phyloP scores from a whole-genome alignment of 768 basidiomycete genomes.

The Xerocomellus dryophilus region DNA sequence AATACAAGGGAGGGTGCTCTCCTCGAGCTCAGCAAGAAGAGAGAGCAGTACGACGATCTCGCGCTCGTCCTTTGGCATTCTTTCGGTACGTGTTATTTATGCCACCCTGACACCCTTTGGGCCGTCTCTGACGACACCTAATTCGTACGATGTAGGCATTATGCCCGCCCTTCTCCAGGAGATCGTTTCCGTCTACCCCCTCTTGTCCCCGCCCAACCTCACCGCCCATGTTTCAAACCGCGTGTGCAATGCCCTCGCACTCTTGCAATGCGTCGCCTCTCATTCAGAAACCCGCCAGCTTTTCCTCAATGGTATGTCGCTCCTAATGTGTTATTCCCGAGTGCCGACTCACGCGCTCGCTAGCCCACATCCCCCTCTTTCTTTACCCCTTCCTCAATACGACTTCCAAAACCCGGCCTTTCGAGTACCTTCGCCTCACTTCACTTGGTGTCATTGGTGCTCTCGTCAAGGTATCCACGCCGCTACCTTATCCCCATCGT shows the following conservation, averaged over 20 bases:
- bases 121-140: not conserved
- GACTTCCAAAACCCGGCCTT: constrained; percentile 97
- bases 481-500: not conserved
- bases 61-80: constrained; percentile 98
- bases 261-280: constrained; percentile 97
- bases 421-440: constrained; percentile 98
- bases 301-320: constrained; percentile 79
- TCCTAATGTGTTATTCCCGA: not conserved
- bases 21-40: constrained; percentile 95
- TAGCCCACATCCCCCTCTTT: constrained; percentile 92
- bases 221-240: constrained; percentile 98
- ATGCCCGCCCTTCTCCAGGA: constrained; percentile 98
- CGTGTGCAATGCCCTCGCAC: constrained; percentile 96
- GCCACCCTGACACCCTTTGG: not conserved
- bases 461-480: constrained; percentile 78
- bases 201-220: constrained; percentile 91
- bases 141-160: constrained; percentile 56
- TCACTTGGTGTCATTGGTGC: constrained; percentile 99
- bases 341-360: not conserved
- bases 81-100: constrained; percentile 61
- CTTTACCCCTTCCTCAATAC: constrained; percentile 99
- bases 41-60: constrained; percentile 98
- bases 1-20: constrained; percentile 84
- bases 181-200: constrained; percentile 96
- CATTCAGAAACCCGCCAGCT: constrained; percentile 94